Evolutionary conservation across 257 asterid species (phyloP), one percentile per base, ranked within the genome.

Genomic region (Solanum gandarillasii): DNA sequence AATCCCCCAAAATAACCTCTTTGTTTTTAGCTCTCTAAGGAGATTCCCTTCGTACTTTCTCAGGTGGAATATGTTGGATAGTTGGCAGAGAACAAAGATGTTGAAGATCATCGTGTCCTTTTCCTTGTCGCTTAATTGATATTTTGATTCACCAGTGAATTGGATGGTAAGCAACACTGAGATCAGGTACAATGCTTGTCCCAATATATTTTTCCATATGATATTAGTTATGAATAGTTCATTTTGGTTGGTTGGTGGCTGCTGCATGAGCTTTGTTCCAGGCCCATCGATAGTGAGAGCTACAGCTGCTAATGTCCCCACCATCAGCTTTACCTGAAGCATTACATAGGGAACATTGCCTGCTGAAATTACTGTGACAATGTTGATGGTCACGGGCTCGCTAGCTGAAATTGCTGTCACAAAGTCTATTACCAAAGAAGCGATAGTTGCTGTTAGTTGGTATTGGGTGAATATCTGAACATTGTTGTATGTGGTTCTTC

Each of bases 391-490:
- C 25, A 83, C 87, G 41, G 91, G 91, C 75, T 89, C 89, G 32
- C 31, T 34, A 25, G 91, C 87, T 32, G 87, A 88, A 78, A 85
- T 70, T 31, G 92, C 86, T 27, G 89, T 83, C 75, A 90, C 88
- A 67, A 87, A 87, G 89, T 91, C 90, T 32, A 89, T 71, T 68
- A 94, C 94, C 0, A 95, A 90, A 2, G 98, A 93, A 1, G 98
- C 94, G 0, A 94, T 88, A 21, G 92, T 94, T 12, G 94, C 98
- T 0, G 96, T 94, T 83, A 96, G 98, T 43, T 94, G 99, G 89
- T 93, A 95, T 79, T 96, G 98, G 18, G 94, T 94, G 90, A 93
- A 95, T 5, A 90, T 92, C 84, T 94, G 97, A 74, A 96, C 95
- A 88, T 94, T 95, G 90, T 90, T 91, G 86, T 94, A 93, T 55